Evolutionary conservation across 1,139 yeast species (phyloP), one percentile per base, ranked within the genome.

Genomic region (Geotrichum carabidarum): DNA sequence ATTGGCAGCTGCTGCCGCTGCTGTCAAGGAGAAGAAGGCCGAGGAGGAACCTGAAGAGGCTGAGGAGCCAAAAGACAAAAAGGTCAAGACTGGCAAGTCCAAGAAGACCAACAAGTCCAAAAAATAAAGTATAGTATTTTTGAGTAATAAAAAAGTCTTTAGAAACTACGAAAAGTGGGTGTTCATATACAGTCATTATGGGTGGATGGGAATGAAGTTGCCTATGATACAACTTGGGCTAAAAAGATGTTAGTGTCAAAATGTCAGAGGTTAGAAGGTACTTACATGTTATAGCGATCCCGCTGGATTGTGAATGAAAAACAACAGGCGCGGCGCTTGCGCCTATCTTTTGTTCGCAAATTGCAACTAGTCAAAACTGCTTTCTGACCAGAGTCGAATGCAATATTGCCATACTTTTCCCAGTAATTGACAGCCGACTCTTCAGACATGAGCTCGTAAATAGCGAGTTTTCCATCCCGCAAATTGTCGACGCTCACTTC

Each of bases 381-480:
- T 68, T 93, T 93, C 65, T 91, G 98, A 1, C 95, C 95, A 62
- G 91, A 86, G 65, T 91, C 97, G 71, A 93, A 91, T 1, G 98
- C 98, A 67, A 91, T 88, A 9, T 95, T 91, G 8, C 97, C 97
- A 65, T 91, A 93, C 69, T 91, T 91, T 68, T 93, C 98, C 98
- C 98, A 93, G 67, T 90, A 91, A 64, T 89, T 90, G n/a, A 93
- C 98, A 7, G 97, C 95, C 66, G 96, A 86, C 65, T 91, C 97
- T 68, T 91, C 98, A 57, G 93, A 85, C 96, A 93, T 87, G 59
- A 93, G 74, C 71, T 93, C 98, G 69, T 91, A 91, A 47, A 93
- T 89, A 1, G 98, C 95, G 62, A 90, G 73, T 64, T 86, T 87
- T 17, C 98, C 98, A 68, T 93, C 96, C 61, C 94, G 83, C 65